Conservation (phyloP, 2,329 filamentous ascomycete species). For the Epichloe scottii region DNA sequence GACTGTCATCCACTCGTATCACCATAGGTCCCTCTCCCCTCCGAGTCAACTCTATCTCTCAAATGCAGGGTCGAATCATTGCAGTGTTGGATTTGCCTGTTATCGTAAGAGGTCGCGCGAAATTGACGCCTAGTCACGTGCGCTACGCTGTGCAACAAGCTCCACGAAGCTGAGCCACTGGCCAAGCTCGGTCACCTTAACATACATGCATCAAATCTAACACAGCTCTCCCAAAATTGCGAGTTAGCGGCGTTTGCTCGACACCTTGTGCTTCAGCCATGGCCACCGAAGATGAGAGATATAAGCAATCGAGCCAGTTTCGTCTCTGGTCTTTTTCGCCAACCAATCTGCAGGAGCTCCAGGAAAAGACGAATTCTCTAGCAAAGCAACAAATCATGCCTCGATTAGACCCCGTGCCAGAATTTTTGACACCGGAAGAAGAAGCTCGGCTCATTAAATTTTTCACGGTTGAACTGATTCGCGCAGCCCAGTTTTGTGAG, state of each 20-base stretch:
- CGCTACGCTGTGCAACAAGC: conserved; percentile 4
- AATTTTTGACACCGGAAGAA: conserved; percentile 72
- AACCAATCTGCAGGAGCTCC: conserved; percentile 55
- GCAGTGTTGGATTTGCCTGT: no score
- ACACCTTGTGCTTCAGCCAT: conserved; percentile 30
- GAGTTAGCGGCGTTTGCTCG: neutral
- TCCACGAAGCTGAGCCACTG: neutral
- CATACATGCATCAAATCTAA: neutral
- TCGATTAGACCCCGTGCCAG: conserved; percentile 47
- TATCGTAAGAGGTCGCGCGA: neutral
- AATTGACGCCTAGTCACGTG: conserved; percentile 3
- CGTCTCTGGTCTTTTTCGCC: conserved; percentile 86
- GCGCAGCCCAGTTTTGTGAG: conserved; percentile 41
- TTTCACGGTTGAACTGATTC: conserved; percentile 51
- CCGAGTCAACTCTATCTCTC: neutral
- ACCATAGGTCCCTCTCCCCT: neutral
- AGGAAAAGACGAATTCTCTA: conserved; percentile 65
- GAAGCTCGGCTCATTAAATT: conserved; percentile 72
- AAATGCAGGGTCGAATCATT: no score
- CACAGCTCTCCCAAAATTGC: neutral
- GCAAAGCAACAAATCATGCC: conserved; percentile 51
- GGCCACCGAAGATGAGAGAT: conserved; percentile 79
- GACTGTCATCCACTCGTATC: neutral
- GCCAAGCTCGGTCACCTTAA: neutral
- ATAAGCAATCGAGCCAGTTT: conserved; percentile 81